A percentile compares a stretch with the other conserved stretches of the same genome.
phyloP scores from a whole-genome alignment of 1,284 basidiomycete species.

The Ceratobasidium sp. region DNA sequence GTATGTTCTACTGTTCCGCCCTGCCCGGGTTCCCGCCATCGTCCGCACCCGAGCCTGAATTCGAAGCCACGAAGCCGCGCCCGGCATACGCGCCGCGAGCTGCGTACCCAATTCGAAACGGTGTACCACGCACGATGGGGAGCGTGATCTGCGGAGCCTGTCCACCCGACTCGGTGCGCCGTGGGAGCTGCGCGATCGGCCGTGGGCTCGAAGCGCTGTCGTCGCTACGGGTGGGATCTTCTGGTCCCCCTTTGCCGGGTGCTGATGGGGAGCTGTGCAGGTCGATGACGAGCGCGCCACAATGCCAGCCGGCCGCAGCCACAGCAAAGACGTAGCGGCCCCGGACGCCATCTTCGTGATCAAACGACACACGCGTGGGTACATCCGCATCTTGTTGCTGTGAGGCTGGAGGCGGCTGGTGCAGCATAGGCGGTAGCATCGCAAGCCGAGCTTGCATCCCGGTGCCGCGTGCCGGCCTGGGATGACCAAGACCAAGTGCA shows the following conservation, averaged over 20 bases:
- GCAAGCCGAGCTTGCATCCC: constrained; percentile 54
- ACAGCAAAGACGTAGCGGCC: constrained; percentile 80
- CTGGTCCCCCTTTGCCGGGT: constrained; percentile 3
- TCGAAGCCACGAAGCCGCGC: constrained; percentile 32
- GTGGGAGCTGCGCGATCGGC: constrained; percentile 38
- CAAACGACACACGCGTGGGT: constrained; percentile 78
- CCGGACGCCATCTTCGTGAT: constrained; percentile 60
- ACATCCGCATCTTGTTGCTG: constrained; percentile 63
- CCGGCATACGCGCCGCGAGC: constrained; percentile 43
- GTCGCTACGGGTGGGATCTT: constrained; percentile 5
- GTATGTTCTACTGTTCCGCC: constrained; percentile 14
- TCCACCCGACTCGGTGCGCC: constrained; percentile 31
- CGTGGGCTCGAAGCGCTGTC: constrained; percentile 3
- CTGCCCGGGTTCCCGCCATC: constrained; percentile 38
- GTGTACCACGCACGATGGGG: constrained; percentile 39
- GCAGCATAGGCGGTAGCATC: constrained; percentile 55
- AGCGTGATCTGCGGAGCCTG: constrained; percentile 32
- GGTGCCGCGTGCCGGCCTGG: constrained; percentile 59
- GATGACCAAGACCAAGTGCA: constrained; percentile 85
- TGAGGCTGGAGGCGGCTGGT: constrained; percentile 51
- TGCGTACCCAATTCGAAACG: constrained; percentile 36
- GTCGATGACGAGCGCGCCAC: constrained; percentile 85
- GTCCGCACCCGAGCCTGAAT: constrained; percentile 41
- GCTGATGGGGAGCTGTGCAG: constrained; percentile 53
- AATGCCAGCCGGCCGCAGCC: constrained; percentile 87